Conservation (phyloP, 2,329 filamentous ascomycete species). For the Arthrobotrys megalospora region DNA sequence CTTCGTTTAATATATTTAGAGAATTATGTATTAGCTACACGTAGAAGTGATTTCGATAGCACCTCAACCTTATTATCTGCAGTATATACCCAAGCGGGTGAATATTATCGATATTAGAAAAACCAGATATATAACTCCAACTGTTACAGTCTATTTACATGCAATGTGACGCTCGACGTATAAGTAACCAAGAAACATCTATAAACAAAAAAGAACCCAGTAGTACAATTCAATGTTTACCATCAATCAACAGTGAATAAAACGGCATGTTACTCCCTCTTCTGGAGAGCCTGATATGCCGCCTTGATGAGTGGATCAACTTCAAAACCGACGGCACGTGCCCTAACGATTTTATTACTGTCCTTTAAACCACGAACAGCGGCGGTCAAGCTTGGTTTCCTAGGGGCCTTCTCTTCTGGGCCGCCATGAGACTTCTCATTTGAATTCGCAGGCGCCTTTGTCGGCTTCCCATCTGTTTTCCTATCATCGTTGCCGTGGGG, state of each 20-base stretch:
- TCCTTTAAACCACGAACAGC: not conserved
- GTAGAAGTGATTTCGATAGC: too few relatives aligned
- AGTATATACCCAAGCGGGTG: too few relatives aligned
- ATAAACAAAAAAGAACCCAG: not conserved
- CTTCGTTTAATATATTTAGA: not conserved
- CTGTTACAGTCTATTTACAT: not conserved
- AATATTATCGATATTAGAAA: too few relatives aligned
- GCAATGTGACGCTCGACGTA: too few relatives aligned
- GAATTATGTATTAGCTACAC: too few relatives aligned
- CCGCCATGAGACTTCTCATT: not conserved
- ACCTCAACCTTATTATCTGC: too few relatives aligned
- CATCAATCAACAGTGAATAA: too few relatives aligned
- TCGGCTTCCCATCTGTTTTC: not conserved
- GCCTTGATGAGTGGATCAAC: not conserved
- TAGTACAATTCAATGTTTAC: not conserved
- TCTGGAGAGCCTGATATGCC: not conserved
- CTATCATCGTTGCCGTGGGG: not conserved
- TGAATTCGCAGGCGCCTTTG: not conserved
- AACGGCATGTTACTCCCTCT: not conserved
- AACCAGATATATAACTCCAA: conserved; percentile 1
- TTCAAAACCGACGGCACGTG: not conserved
- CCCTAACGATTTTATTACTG: not conserved
- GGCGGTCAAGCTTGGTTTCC: not conserved
- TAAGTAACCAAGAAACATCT: too few relatives aligned
- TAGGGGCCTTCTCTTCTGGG: not conserved